Percentiles rank a stretch among this genome's conserved stretches.
Evolutionary conservation across 1,284 basidiomycete genomes (phyloP).

Genomic region (Rhodotorula mucilaginosa): DNA sequence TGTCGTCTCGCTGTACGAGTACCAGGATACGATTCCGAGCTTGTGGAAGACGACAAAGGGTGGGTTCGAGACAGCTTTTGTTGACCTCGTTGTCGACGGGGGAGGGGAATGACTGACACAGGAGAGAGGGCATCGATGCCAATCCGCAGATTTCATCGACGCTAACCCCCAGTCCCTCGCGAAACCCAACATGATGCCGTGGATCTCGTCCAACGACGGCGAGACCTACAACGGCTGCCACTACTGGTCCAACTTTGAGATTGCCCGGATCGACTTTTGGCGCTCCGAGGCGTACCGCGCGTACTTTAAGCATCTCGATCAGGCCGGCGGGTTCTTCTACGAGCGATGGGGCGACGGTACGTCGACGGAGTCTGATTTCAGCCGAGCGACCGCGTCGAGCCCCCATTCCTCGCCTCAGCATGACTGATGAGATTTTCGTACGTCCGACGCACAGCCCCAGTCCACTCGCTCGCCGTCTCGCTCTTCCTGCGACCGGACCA

Average conservation of each 20-base stretch:
- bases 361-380: no score
- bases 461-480: conserved; percentile 75
- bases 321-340: conserved; percentile 69
- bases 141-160: conserved; percentile 61
- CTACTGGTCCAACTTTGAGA: conserved; percentile 58
- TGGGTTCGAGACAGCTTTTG: background rate
- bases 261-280: conserved; percentile 70
- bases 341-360: conserved; percentile 58
- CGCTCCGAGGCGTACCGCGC: conserved; percentile 68
- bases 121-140: no score
- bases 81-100: no score
- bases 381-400: no score
- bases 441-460: conserved; percentile 60
- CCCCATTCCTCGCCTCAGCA: conserved; percentile 52
- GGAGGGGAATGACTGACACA: no score
- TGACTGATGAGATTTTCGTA: no score
- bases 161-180: conserved; percentile 66
- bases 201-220: conserved; percentile 69
- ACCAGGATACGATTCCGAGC: conserved; percentile 71
- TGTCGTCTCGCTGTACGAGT: conserved; percentile 67
- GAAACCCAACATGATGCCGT: conserved; percentile 68
- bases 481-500: conserved; percentile 66
- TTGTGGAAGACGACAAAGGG: conserved; percentile 58
- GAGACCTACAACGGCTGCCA: conserved; percentile 48
- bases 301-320: conserved; percentile 70